Conservation (phyloP, 2,329 filamentous ascomycete species). For the Xylaria sp. region DNA sequence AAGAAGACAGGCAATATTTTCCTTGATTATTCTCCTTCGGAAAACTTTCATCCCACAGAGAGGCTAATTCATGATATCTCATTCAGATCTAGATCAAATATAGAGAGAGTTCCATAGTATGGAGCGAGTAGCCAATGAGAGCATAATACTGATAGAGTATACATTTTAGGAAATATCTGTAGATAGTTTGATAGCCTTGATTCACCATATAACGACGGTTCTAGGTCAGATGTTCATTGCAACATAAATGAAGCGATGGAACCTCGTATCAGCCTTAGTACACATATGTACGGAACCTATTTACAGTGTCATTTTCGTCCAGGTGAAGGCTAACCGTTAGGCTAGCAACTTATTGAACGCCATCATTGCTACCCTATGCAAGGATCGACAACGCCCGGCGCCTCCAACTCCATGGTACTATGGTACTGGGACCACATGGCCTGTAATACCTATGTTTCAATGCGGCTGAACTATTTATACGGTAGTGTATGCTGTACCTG, state of each 20-base stretch:
- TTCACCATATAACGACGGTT: neutral
- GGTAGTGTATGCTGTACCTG: neutral
- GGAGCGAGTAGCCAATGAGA: neutral
- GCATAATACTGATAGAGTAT: neutral
- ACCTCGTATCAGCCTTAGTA: constrained; percentile 13
- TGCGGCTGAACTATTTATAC: constrained; percentile 1
- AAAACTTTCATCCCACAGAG: neutral
- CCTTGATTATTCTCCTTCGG: neutral
- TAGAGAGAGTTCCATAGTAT: neutral
- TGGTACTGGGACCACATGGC: constrained; percentile 8
- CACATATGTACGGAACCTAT: neutral
- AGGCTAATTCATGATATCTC: neutral
- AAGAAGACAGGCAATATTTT: neutral
- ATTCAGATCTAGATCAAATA: neutral
- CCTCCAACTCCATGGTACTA: constrained; percentile 15
- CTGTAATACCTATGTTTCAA: neutral
- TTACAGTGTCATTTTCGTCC: neutral
- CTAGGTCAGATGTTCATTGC: neutral
- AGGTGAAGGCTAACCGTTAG: constrained; percentile 26
- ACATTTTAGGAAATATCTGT: neutral
- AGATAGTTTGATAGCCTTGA: neutral
- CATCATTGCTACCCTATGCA: constrained; percentile 26
- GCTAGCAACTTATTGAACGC: constrained; percentile 26
- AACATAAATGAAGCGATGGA: neutral
- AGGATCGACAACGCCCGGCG: constrained; percentile 25